These are phyloP conservation scores for Cercospora sp. DNA, from an alignment of 2,329 filamentous ascomycete genomes.

Conservation along the genomic window DNA sequence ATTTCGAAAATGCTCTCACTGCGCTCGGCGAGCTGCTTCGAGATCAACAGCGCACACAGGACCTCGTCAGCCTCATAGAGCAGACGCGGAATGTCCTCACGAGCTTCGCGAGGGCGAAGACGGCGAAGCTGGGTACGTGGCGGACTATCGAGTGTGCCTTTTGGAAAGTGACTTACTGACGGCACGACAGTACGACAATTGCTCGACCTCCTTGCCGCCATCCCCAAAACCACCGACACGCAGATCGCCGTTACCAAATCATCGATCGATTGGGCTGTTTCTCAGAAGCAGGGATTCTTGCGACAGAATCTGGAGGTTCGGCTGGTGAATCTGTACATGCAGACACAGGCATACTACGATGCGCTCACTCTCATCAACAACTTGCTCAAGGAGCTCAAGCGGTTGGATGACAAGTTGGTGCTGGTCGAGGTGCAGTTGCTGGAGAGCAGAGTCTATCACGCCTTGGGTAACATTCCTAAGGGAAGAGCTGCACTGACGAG, in stretches of 20 bases:
- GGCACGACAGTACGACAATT: slow-evolving; percentile 72
- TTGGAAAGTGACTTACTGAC: neutral
- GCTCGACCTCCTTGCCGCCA: slow-evolving; percentile 89
- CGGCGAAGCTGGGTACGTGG: slow-evolving; percentile 87
- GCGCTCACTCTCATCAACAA: slow-evolving; percentile 95
- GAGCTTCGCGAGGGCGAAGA: slow-evolving; percentile 98
- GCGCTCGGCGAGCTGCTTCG: slow-evolving; percentile 90
- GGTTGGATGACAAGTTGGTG: slow-evolving; percentile 96
- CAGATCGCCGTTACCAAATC: slow-evolving; percentile 96
- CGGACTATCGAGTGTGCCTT: neutral
- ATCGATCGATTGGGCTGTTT: slow-evolving; percentile 98
- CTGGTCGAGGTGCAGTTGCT: slow-evolving; percentile 96
- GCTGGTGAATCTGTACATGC: slow-evolving; percentile 91
- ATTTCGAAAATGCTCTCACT: slow-evolving; percentile 88
- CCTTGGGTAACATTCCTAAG: slow-evolving; percentile 93
- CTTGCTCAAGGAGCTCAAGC: slow-evolving; percentile 93
- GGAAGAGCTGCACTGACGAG: slow-evolving; percentile 91
- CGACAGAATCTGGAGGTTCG: slow-evolving; percentile 97
- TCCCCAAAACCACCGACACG: slow-evolving; percentile 90
- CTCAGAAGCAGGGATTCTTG: slow-evolving; percentile 91
- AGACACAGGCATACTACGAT: slow-evolving; percentile 96
- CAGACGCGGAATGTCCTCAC: slow-evolving; percentile 89
- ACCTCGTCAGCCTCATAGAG: slow-evolving; percentile 85
- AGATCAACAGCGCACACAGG: slow-evolving; percentile 78
- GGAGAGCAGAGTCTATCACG: slow-evolving; percentile 96